Evolutionary conservation across 225 moss, liverwort and hornwort genomes (phyloP).

Genomic region (Polytrichum formosum): DNA sequence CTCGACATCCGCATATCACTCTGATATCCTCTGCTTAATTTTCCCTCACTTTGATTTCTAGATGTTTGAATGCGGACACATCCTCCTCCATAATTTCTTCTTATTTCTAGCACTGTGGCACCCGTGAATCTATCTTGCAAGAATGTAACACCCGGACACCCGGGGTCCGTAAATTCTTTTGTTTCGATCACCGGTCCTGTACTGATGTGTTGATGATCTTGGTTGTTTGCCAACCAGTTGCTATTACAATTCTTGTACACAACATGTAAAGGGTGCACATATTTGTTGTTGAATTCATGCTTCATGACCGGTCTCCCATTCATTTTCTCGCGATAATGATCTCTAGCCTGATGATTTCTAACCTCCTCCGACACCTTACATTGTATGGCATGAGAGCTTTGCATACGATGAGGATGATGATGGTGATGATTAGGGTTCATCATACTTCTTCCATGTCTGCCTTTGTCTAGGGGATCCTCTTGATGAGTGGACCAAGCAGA

Average conservation of each 20-base stretch:
- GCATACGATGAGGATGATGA: neutral
- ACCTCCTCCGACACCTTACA: neutral
- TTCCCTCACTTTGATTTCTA: too few relatives aligned
- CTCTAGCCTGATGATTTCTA: neutral
- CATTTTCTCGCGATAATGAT: constrained; percentile 1
- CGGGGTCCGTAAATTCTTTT: constrained; percentile 6
- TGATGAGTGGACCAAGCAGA: neutral
- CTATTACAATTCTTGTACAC: constrained; percentile 2
- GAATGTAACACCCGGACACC: constrained; percentile 20
- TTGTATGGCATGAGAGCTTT: constrained; percentile 3
- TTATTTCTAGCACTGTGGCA: constrained; percentile 28
- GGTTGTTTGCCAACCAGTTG: constrained; percentile 7
- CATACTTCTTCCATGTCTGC: neutral
- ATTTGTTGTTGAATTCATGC: neutral
- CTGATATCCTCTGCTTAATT: too few relatives aligned
- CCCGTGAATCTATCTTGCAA: constrained; percentile 23
- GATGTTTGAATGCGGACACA: too few relatives aligned
- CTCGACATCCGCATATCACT: too few relatives aligned
- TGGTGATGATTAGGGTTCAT: neutral
- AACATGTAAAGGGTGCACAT: constrained; percentile 1
- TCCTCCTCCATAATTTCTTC: constrained; percentile 10
- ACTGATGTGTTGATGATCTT: neutral
- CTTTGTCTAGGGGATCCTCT: neutral
- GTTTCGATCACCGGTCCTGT: constrained; percentile 6
- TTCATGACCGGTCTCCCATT: neutral